A percentile compares a stretch with the other conserved stretches of the same genome.
These are phyloP conservation scores for Penicillium sp. DNA, from an alignment of 2,329 filamentous ascomycete genomes.

Conservation along the genomic window DNA sequence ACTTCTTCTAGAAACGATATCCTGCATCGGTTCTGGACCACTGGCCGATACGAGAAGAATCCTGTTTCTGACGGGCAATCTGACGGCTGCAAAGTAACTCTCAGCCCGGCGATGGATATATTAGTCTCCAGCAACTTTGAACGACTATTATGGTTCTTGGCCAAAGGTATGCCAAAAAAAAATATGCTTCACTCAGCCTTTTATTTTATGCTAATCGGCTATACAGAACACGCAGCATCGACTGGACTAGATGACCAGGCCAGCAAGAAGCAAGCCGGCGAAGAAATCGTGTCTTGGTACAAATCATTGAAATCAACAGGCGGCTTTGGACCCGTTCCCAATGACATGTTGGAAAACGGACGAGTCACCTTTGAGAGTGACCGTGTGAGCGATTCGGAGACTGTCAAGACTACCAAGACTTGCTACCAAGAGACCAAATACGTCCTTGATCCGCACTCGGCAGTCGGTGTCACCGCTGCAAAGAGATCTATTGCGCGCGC, in stretches of 20 bases:
- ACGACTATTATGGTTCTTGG: slow-evolving; percentile 84
- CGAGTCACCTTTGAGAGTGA: slow-evolving; percentile 78
- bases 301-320: slow-evolving; percentile 73
- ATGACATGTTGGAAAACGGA: slow-evolving; percentile 67
- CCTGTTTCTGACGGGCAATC: slow-evolving; percentile 46
- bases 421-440: slow-evolving; percentile 46
- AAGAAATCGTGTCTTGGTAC: slow-evolving; percentile 67
- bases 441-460: slow-evolving; percentile 87
- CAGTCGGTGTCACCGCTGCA: slow-evolving; percentile 78
- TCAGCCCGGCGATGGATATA: slow-evolving; percentile 96
- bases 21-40: slow-evolving; percentile 89
- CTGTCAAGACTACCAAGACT: slow-evolving; percentile 58
- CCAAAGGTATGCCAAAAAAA: background rate
- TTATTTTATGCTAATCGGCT: background rate
- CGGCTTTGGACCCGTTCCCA: slow-evolving; percentile 71
- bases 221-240: slow-evolving; percentile 33
- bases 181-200: background rate
- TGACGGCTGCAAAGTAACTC: slow-evolving; percentile 64
- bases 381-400: slow-evolving; percentile 60
- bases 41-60: slow-evolving; percentile 84
- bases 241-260: slow-evolving; percentile 62
- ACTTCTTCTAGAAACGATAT: slow-evolving; percentile 67
- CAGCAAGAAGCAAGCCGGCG: slow-evolving; percentile 42
- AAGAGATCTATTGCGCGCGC: slow-evolving; percentile 61
- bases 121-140: slow-evolving; percentile 96